These are phyloP conservation scores for Termitomyces sp. DNA, from an alignment of 1,284 basidiomycete species.

Conservation along the genomic window DNA sequence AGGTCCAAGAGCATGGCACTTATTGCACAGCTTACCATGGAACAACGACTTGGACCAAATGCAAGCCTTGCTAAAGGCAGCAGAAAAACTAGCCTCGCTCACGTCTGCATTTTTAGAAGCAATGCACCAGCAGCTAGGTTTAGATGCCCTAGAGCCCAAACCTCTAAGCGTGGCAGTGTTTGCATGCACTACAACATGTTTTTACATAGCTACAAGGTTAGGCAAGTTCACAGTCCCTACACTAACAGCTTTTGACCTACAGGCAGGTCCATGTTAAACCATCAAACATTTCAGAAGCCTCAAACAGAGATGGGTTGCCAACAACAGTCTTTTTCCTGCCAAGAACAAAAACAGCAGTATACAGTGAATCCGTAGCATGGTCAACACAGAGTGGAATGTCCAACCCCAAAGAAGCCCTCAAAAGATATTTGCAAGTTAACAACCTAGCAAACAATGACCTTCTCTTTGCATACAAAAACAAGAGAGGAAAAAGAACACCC, in stretches of 20 bases:
- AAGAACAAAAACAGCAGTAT: conserved; percentile 22
- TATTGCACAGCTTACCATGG: conserved; percentile 29
- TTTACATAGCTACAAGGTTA: conserved; percentile 26
- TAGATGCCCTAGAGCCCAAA: not conserved
- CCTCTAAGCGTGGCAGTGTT: conserved; percentile 29
- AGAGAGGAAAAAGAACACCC: too few relatives aligned
- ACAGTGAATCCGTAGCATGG: conserved; percentile 18
- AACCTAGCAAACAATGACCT: too few relatives aligned
- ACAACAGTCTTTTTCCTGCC: conserved; percentile 27
- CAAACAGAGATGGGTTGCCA: conserved; percentile 8
- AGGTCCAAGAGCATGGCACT: conserved; percentile 17
- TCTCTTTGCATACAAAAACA: too few relatives aligned
- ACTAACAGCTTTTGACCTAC: conserved; percentile 26
- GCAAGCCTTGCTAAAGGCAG: conserved; percentile 21
- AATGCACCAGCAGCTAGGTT: conserved; percentile 18
- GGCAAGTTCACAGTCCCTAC: conserved; percentile 33
- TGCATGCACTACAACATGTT: conserved; percentile 29
- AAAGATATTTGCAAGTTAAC: too few relatives aligned
- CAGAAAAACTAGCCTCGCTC: conserved; percentile 18
- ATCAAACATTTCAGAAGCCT: conserved; percentile 1
- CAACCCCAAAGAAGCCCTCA: not conserved
- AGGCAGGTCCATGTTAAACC: conserved; percentile 20
- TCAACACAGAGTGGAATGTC: not conserved
- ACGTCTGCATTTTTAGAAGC: conserved; percentile 17
- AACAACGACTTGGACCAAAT: conserved; percentile 17